Percentiles rank a stretch among this genome's conserved stretches.
Evolutionary conservation across 257 asterid genomes (phyloP).

Genomic region (Eustoma russellianum): DNA sequence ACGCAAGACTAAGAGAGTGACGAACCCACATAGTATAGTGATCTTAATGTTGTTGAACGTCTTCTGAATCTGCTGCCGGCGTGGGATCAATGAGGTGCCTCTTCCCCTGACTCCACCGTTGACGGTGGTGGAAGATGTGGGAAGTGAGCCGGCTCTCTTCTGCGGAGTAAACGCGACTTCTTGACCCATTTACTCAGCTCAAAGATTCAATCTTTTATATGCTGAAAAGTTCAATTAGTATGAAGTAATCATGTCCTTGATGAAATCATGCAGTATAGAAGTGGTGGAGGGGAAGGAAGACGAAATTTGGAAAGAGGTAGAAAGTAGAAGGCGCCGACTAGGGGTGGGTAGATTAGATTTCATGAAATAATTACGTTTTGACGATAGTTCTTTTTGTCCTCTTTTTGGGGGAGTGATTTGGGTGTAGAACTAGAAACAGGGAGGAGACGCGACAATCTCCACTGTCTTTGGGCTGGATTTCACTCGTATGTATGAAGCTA

Average conservation of each 20-base stretch:
- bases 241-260: no score
- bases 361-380: neutral
- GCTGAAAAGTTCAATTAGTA: neutral
- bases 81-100: conserved; percentile 35
- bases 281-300: conserved; percentile 11
- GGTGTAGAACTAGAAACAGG: neutral
- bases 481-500: conserved; percentile 31
- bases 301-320: neutral
- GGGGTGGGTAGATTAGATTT: conserved; percentile 11
- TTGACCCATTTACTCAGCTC: conserved; percentile 39
- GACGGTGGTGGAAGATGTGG: conserved; percentile 25
- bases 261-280: no score
- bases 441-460: conserved; percentile 14
- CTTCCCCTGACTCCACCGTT: conserved; percentile 41
- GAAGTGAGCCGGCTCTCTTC: conserved; percentile 46
- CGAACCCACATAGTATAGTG: conserved; percentile 75
- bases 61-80: conserved; percentile 64
- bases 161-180: conserved; percentile 54
- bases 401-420: no score
- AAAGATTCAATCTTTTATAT: neutral
- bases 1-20: conserved; percentile 75
- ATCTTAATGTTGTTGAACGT: conserved; percentile 72
- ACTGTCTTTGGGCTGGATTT: conserved; percentile 43
- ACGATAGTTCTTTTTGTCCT: no score
- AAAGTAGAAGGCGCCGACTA: conserved; percentile 20